These are phyloP conservation scores for Vachellia pachyceras DNA, from an alignment of 306 rosid genomes.

Conservation along the genomic window DNA sequence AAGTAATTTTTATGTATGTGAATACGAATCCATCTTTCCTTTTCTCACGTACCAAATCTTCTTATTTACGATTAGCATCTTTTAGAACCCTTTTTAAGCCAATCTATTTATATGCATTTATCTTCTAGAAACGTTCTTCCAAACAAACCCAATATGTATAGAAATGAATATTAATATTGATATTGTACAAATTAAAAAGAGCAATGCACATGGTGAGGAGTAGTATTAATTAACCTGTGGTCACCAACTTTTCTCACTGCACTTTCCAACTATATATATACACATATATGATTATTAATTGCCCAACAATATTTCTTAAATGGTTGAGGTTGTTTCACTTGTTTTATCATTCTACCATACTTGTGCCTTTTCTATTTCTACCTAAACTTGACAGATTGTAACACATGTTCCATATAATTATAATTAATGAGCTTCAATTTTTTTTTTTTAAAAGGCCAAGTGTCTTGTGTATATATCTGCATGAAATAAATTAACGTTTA, in stretches of 20 bases:
- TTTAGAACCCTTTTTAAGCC: too few relatives aligned
- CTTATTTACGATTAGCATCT: too few relatives aligned
- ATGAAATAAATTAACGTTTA: too few relatives aligned
- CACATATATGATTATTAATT: neutral
- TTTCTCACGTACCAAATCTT: too few relatives aligned
- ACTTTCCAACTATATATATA: conserved; percentile 11
- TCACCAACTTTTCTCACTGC: neutral
- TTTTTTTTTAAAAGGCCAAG: neutral
- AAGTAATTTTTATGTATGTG: too few relatives aligned
- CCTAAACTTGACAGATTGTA: conserved; percentile 1
- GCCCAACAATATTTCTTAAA: neutral
- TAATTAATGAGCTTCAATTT: neutral
- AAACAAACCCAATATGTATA: too few relatives aligned
- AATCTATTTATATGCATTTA: too few relatives aligned
- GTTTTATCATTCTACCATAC: neutral
- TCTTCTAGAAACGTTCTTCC: too few relatives aligned
- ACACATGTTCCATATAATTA: neutral
- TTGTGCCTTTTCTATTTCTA: neutral
- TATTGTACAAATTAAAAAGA: too few relatives aligned
- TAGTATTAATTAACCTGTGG: neutral
- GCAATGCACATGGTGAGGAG: too few relatives aligned
- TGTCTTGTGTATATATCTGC: neutral
- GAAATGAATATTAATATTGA: too few relatives aligned
- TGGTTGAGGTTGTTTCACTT: neutral
- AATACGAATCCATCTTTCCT: too few relatives aligned